Evolutionary conservation across 441 rosid genomes (phyloP).

Genomic region (Lagerstroemia fauriei): DNA sequence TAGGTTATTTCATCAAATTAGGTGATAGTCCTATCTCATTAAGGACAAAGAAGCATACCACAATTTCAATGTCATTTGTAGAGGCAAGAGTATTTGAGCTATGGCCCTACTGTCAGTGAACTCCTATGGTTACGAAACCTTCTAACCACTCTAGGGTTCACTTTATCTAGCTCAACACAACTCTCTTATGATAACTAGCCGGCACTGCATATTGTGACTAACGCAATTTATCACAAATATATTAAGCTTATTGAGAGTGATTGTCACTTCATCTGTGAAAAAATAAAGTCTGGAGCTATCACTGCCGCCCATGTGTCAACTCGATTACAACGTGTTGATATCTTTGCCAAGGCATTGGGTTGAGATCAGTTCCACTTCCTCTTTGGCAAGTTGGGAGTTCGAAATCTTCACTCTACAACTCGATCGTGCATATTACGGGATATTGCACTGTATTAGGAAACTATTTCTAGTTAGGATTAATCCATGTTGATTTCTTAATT

Average conservation of each 20-base stretch:
- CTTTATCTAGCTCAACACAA: background rate
- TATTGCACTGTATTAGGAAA: no score
- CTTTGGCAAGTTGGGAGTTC: background rate
- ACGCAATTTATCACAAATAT: background rate
- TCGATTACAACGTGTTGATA: background rate
- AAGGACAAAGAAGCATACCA: background rate
- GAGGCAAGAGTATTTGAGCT: background rate
- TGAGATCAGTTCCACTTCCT: background rate
- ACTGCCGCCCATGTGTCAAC: background rate
- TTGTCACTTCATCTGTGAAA: background rate
- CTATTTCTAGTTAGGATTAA: no score
- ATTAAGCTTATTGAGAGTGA: background rate
- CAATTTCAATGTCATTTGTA: background rate
- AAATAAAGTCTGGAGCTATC: background rate
- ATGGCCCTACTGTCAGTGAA: background rate
- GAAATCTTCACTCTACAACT: background rate
- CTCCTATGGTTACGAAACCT: background rate
- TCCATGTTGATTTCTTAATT: no score
- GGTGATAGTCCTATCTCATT: background rate
- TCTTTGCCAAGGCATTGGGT: background rate
- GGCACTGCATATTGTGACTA: background rate
- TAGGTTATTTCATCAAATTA: background rate
- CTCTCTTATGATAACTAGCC: background rate
- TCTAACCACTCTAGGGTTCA: background rate
- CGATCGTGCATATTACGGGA: background rate